Evolutionary conservation across 2,329 filamentous ascomycete genomes (phyloP), one percentile per base, ranked within the genome.

Genomic region (Ascochyta rabiei): DNA sequence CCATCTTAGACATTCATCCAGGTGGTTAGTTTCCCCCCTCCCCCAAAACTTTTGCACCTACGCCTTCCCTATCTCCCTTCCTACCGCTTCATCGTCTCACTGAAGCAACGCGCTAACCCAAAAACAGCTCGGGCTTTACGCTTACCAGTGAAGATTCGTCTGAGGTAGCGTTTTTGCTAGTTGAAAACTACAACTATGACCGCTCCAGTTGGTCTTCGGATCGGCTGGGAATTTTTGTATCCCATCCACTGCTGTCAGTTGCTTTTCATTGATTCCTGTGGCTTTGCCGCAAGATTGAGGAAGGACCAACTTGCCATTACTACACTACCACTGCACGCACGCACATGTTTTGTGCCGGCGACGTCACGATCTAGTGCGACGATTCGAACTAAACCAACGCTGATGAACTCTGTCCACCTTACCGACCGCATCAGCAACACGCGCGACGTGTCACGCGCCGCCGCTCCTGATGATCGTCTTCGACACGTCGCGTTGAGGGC

Each of bases 91-190:
- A 23, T 6, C 4, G 6, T 6, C 21, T 23, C 21, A 2, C 21
- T 23, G 21, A 23, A 23, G 21, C 6, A 23, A 2, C 6, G 1
- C 4, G 21, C 21, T 23, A 23, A 23, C 21, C 6, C 4, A 23
- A 23, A 23, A 23, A 33, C 15, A 24, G 86, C 86, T 87, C 79
- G 86, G 87, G 89, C 87, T 84, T 88, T 89, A 90, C 84, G 86
- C 84, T 84, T 87, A 85, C 85, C 87, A 88, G 86, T 91, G 89
- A 91, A 86, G 89, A 90, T 87, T 86, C 84, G 86, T 91, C 89
- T 86, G 89, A 91, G 87, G 86, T 85, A 84, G 84, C 84, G 83
- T 90, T 90, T 89, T 90, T 91, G 89, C 89, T 91, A 89, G 87
- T 90, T 90, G 88, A 89, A 89, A 90, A 89, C 88, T 90, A 89